phyloP scores from a whole-genome alignment of 1,139 yeast species.

The Dujonia santamariae region DNA sequence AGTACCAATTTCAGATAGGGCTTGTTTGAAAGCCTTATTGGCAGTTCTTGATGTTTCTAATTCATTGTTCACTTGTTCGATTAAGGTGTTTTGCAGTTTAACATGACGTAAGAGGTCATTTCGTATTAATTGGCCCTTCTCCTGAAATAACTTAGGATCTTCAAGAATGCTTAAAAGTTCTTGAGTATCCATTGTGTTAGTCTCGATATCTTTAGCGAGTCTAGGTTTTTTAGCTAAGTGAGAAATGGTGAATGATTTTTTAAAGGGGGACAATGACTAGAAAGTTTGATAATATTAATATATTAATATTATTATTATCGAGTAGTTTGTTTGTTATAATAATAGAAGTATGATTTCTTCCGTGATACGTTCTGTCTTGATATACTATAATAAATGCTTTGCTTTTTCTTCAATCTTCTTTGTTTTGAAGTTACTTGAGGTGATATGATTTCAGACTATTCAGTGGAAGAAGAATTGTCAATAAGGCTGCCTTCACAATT shows the following conservation, averaged over 20 bases:
- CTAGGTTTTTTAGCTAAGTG: constrained; percentile 18
- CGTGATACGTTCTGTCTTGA: too few species aligned
- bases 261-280: too few species aligned
- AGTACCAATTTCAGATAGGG: constrained; percentile 74
- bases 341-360: too few species aligned
- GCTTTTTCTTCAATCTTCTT: too few species aligned
- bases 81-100: constrained; percentile 28
- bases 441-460: too few species aligned
- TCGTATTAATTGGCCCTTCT: constrained; percentile 31
- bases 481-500: too few species aligned
- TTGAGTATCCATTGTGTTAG: constrained; percentile 24
- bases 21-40: constrained; percentile 73
- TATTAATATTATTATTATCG: too few species aligned
- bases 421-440: too few species aligned
- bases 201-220: constrained; percentile 9
- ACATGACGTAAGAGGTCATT: constrained; percentile 29
- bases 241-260: constrained; percentile 14
- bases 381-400: too few species aligned
- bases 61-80: constrained; percentile 31
- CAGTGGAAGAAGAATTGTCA: too few species aligned
- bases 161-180: constrained; percentile 36
- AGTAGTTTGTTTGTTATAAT: too few species aligned
- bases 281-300: too few species aligned
- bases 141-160: constrained; percentile 37
- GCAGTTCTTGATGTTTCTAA: constrained; percentile 58